Evolutionary conservation across 371 early-diverging fungal species (phyloP).

Genomic region (Massospora cicadina): DNA sequence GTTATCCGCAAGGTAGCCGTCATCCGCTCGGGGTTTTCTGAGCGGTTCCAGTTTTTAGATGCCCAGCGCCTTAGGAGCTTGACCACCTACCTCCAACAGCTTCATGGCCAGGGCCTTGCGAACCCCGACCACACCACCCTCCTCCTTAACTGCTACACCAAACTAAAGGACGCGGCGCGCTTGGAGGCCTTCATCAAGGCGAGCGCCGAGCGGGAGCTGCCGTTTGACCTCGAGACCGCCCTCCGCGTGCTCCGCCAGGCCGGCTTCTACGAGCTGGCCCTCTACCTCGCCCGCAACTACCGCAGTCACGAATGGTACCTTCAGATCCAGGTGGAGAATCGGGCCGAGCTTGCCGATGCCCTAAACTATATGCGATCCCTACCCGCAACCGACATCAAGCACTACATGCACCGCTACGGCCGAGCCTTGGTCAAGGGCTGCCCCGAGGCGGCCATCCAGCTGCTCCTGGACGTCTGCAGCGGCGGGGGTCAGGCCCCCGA

Average conservation of each 20-base stretch:
- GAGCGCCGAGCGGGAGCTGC: constrained; percentile 38
- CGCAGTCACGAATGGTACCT: constrained; percentile 63
- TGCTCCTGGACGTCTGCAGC: constrained; percentile 53
- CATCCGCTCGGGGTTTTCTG: not conserved
- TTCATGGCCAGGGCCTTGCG: constrained; percentile 55
- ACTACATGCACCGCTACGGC: constrained; percentile 55
- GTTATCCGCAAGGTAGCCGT: constrained; percentile 64
- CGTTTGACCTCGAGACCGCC: constrained; percentile 84
- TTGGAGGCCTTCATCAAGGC: constrained; percentile 62
- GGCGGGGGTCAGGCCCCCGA: constrained; percentile 12
- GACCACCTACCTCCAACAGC: constrained; percentile 70
- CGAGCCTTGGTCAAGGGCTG: constrained; percentile 47
- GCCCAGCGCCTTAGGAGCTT: constrained; percentile 81
- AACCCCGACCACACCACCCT: constrained; percentile 87
- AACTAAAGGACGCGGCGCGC: constrained; percentile 61
- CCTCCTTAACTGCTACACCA: constrained; percentile 91
- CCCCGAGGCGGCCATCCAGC: constrained; percentile 58
- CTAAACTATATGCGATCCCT: constrained; percentile 46
- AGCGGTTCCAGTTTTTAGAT: constrained; percentile 49
- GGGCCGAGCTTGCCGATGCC: constrained; percentile 51
- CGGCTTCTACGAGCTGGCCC: constrained; percentile 72
- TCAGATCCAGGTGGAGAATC: constrained; percentile 69
- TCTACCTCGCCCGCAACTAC: constrained; percentile 65
- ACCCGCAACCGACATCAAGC: constrained; percentile 31
- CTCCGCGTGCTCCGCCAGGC: constrained; percentile 83